These are phyloP conservation scores for Enterocytospora artemiae DNA, from an alignment of 371 early-diverging fungal species.

Conservation along the genomic window DNA sequence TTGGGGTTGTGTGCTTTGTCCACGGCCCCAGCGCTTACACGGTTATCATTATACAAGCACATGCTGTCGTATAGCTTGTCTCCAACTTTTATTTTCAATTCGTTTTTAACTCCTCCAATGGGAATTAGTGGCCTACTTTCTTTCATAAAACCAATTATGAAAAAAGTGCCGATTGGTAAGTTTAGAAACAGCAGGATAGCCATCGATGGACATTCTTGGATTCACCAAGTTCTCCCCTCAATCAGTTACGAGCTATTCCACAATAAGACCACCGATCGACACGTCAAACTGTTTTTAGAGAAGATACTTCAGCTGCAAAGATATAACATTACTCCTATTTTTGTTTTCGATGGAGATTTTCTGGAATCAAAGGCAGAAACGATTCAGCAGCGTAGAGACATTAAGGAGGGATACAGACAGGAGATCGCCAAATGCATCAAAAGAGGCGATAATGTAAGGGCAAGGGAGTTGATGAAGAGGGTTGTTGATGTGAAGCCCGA, in stretches of 20 bases:
- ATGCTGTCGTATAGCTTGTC: neutral
- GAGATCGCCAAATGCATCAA: slow-evolving; percentile 31
- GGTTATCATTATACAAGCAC: too few relatives aligned
- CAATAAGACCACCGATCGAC: slow-evolving; percentile 23
- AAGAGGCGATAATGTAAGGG: slow-evolving; percentile 28
- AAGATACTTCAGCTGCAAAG: slow-evolving; percentile 41
- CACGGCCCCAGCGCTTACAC: too few relatives aligned
- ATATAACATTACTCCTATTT: slow-evolving; percentile 61
- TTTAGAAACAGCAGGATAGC: slow-evolving; percentile 46
- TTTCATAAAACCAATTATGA: slow-evolving; percentile 46
- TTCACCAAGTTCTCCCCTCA: slow-evolving; percentile 45
- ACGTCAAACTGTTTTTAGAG: slow-evolving; percentile 34
- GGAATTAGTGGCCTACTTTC: slow-evolving; percentile 59
- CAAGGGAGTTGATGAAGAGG: slow-evolving; percentile 48
- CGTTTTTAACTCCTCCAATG: slow-evolving; percentile 36
- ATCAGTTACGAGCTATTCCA: slow-evolving; percentile 50
- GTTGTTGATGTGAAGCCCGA: slow-evolving; percentile 32
- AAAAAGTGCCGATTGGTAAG: slow-evolving; percentile 23
- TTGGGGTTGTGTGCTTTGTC: too few relatives aligned
- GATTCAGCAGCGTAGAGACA: slow-evolving; percentile 62
- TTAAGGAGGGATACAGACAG: slow-evolving; percentile 28
- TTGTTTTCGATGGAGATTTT: slow-evolving; percentile 87
- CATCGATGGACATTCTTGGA: slow-evolving; percentile 58
- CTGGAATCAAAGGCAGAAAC: slow-evolving; percentile 73
- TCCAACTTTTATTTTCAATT: neutral